Base-by-base conservation (phyloP, 257 asterid species). In the Solanum dulcamara region DNA sequence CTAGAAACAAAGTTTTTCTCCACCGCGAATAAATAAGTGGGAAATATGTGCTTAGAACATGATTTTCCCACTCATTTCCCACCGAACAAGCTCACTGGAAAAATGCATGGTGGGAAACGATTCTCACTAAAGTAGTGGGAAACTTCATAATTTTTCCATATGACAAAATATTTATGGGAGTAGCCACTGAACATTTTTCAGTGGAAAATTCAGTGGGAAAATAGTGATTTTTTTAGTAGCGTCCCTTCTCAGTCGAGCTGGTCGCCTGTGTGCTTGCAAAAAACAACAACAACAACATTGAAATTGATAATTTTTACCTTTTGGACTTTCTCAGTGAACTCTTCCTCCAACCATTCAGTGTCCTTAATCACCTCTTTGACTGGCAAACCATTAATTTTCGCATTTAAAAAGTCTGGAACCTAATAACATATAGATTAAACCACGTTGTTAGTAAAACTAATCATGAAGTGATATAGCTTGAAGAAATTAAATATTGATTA, bases 361-460 rank as follows among this genome's bases (percentile, higher is more conserved):
- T 97, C 99, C 53, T 89, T 92, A 81, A 95, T 95, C 22, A 95
- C 97, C 86, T 97, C 97, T 89, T 95, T 94, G 42, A 93, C 99
- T 0, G 96, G 98, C 11, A 90, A 12, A 7, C 99, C 98, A 7
- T 93, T 87, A 62, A 97, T 97, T 89, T 87, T 94, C 70, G 99
- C 98, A 86, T 97, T 97, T 87, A 97, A 85, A 83, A 95, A 97
- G 85, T 97, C 99, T 0, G 99, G 99, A 87, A 97, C 98, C 98
- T 96, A 93, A 84, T 83, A 38, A 2, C 28, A 20, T 46, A 60
- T 40, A 42, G 24, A 20, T 8, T 38, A 77, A 72, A 46, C 22
- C 46, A 22, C 46, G 40, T 48, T 1, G 51, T 50, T 10, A 26
- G 40, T 51, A 22, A 14, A 75, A 7, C 11, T 8, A 32, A 46